Base-by-base conservation (phyloP, 768 basidiomycete genomes). In the Boletus subparvulus region DNA sequence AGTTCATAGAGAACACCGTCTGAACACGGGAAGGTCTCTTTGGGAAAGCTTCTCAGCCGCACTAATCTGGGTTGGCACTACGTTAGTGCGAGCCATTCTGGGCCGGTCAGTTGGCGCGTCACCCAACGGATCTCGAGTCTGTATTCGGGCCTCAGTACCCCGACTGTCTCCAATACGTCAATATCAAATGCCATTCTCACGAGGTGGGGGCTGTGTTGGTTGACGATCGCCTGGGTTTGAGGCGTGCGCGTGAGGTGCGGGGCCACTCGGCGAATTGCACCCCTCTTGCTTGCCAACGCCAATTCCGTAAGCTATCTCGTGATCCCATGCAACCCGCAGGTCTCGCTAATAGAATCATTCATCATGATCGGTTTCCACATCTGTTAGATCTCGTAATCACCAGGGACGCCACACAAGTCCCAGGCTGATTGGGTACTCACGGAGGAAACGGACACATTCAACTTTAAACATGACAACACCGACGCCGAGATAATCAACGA, bases 401-500 rank as follows among this genome's bases (percentile, higher is more conserved):
- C 58, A 69, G 70, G 64, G 59, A 50, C 55, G 54, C 60, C 56
- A 55, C 65, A 54, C 60, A 63, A 45, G 50, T 41, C 48, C 57
- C 32, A 47, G 37, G 21, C 57, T 56, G 60, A 68, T 66, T 60
- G 62, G 60, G 54, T 48, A 50, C 40, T 49, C 52, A 53, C 58
- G 65, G 69, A 64, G 58, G 56, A 63, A 60, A 62, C 62, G 64
- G 61, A 61, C 40, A 46, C 53, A 57, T 63, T 54, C 55, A 58
- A 64, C 52, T 54, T 63, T 68, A 64, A 59, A 62, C 55, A 56
- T 63, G 71, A 62, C 58, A 61, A 52, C 68, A 63, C 43, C 54
- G 59, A 55, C 59, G 37, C 60, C 54, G 55, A 58, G 61, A 55
- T 63, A 67, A 60, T 65, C 49, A 42, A 57, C 53, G 47, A 52